Base-by-base conservation (phyloP, 2,329 filamentous ascomycete species). In the Pezicula radicicola region DNA sequence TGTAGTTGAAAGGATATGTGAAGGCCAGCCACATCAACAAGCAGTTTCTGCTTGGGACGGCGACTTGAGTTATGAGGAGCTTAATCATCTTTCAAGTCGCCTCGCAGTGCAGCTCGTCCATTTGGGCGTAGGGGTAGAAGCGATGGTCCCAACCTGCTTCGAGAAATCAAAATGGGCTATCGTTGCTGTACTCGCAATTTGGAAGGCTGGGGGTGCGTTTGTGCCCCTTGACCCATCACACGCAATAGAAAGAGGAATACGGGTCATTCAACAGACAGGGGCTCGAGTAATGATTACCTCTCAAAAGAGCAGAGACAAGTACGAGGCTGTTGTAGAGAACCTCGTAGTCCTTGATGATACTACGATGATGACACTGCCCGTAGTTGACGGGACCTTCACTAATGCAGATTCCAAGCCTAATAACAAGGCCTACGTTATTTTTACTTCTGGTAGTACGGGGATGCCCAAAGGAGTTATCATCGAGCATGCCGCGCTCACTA, bases 261-360 rank as follows among this genome's bases (percentile, higher is more conserved):
- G 43, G 33, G 12, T 35, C 10, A 27, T 84, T 80, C 15, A 63
- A 64, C 42, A 65, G 61, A 16, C 66, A 71, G 53, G 58, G 18
- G 39, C 25, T 37, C 37, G 12, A 3, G 9, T 33, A 10, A 33
- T 33, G 30, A 33, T 33, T 13, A 10, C 30, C 9, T 10, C 9
- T 33, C 9, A 10, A 13, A 33, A 33, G 12, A 33, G 12, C 30
- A 33, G 10, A 33, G 9, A 33, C 30, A 33, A 25, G 25, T 25
- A 25, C 25, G 25, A 2, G 4, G 4, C 25, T 6, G 25, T 25
- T 25, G 25, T 25, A 25, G 25, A 25, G 25, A 25, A 25, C 1
- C 25, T 25, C 25, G 25, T 25, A 25, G 25, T 25, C 25, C 25
- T 25, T 25, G 25, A 25, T 25, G 25, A 25, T 25, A 25, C 25